Conservation (phyloP, 257 asterid species). For the Avicennia marina region DNA sequence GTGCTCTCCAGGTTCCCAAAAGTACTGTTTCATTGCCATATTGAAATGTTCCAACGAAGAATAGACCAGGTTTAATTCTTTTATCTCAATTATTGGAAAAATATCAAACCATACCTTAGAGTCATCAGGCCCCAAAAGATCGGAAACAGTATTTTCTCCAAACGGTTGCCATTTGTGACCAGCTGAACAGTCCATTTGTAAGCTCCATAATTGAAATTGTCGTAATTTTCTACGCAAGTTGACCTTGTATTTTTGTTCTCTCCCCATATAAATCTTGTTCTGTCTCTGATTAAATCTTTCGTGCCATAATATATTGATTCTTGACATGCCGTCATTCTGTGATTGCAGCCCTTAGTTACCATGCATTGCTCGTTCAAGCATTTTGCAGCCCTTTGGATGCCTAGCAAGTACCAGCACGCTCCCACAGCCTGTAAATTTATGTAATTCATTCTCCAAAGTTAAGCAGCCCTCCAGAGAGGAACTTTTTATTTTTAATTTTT, state of each 20-base stretch:
- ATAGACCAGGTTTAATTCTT: no score
- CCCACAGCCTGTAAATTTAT: constrained; percentile 56
- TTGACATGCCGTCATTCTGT: constrained; percentile 46
- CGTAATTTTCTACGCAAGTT: constrained; percentile 49
- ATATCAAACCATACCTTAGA: no score
- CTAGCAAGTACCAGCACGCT: constrained; percentile 78
- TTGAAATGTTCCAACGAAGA: not conserved
- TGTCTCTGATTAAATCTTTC: constrained; percentile 34
- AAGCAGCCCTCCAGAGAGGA: no score
- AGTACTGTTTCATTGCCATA: constrained; percentile 46
- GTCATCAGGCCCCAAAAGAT: constrained; percentile 99
- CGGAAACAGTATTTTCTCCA: constrained; percentile 94
- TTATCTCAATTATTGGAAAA: no score
- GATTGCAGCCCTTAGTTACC: constrained; percentile 29
- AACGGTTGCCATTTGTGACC: constrained; percentile 60
- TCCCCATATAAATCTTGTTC: constrained; percentile 52
- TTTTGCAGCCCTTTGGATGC: constrained; percentile 60
- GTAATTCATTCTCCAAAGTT: no score
- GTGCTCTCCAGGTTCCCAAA: constrained; percentile 97
- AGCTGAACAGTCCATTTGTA: constrained; percentile 97
- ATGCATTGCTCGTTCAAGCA: constrained; percentile 52
- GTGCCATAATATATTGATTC: constrained; percentile 56
- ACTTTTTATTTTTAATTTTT: no score
- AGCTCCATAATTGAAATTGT: constrained; percentile 69
- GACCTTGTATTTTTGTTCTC: constrained; percentile 49